Base-by-base conservation (phyloP, 2,329 filamentous ascomycete species). In the Penicillium sp. region DNA sequence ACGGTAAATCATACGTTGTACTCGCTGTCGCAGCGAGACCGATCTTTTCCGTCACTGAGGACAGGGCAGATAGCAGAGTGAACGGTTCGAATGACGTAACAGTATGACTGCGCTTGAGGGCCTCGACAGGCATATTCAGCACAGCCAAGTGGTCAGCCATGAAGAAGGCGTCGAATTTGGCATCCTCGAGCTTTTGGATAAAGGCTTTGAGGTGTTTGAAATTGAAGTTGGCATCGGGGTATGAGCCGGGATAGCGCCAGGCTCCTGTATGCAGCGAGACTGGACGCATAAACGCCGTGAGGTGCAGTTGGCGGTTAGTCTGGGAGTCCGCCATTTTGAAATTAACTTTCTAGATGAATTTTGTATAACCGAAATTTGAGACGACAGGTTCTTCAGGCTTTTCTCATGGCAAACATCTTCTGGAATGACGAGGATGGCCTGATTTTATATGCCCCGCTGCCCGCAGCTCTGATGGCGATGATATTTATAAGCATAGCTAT, bases 251-350 rank as follows among this genome's bases (percentile, higher is more conserved):
- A 60, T 83, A 83, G 5, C 81, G 73, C 81, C 81, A 83, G 60
- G 80, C 80, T 30, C 82, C 79, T 2, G 79, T 81, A 60, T 84
- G 81, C 9, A 83, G 68, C 47, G 75, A 79, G 1, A 84, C 79
- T 1, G 81, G 81, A 18, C 81, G 78, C 81, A 84, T 83, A 59
- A 83, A 84, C 0, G 81, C 81, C 2, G 81, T 83, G 3, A 84
- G 74, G 60, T 84, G 80, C 5, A 83, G 67, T 59, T 78, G 65
- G 53, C 66, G 68, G 4, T 56, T 47, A 7, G 26, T 33, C 42
- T 56, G 42, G 14, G 54, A 45, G 2, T 52, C 47, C 18, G 54
- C 20, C 54, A 56, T 56, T 12, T 56, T 38, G 20, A n/a, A n/a
- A n/a, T n/a, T n/a, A n/a, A n/a, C n/a, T n/a, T n/a, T n/a, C n/a